Percentiles rank a stretch among this genome's conserved stretches.
Evolutionary conservation across 2,329 filamentous ascomycete species (phyloP).

Genomic region (Neocucurbitaria cava): DNA sequence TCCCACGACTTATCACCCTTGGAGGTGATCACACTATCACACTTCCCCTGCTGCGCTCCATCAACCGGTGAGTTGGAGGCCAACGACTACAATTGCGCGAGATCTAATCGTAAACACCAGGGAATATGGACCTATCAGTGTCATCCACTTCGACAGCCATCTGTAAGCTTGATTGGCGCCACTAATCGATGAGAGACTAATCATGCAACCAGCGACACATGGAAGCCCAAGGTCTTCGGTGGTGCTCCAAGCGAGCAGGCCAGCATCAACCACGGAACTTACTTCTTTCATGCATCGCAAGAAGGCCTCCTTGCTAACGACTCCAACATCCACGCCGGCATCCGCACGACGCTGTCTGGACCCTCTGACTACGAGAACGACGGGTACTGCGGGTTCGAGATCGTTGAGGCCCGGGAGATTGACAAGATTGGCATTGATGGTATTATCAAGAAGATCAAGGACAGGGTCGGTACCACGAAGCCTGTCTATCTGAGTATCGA

Average conservation of each 20-base stretch:
- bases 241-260: constrained; percentile 79
- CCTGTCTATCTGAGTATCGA: constrained; percentile 86
- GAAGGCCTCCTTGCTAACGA: constrained; percentile 82
- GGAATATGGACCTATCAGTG: constrained; percentile 72
- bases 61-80: constrained; percentile 53
- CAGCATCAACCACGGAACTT: constrained; percentile 84
- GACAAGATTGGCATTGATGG: constrained; percentile 73
- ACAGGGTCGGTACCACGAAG: constrained; percentile 74
- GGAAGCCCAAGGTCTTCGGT: constrained; percentile 87
- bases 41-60: constrained; percentile 62
- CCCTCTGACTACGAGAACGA: constrained; percentile 85
- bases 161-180: constrained; percentile 50
- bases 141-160: constrained; percentile 70
- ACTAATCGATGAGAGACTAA: constrained; percentile 17
- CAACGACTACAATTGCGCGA: not conserved
- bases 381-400: constrained; percentile 83
- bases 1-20: constrained; percentile 82
- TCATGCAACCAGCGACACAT: constrained; percentile 55
- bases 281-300: constrained; percentile 82
- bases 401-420: constrained; percentile 77
- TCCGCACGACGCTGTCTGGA: constrained; percentile 80
- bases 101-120: constrained; percentile 12
- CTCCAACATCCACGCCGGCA: constrained; percentile 86
- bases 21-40: constrained; percentile 69
- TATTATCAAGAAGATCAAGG: constrained; percentile 79